Evolutionary conservation across 2,329 filamentous ascomycete genomes (phyloP), one percentile per base, ranked within the genome.

Genomic region (Ophidiomyces ophidiicola): DNA sequence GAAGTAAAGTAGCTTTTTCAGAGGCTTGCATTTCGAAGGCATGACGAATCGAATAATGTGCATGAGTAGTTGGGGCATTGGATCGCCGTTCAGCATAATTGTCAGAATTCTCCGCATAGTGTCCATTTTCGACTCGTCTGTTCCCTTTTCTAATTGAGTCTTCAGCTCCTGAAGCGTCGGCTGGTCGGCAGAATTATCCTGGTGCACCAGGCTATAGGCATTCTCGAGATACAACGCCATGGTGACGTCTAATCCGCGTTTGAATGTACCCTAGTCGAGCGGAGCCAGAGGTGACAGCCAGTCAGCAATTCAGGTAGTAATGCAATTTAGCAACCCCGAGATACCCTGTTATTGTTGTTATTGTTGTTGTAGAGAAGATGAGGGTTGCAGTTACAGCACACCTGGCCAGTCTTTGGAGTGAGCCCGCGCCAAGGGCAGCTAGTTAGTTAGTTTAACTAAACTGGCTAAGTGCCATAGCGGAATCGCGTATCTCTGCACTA

Each of bases 11-110:
- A 98, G 74, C 70, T 98, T 98, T 76, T 98, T 98, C 54, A 98
- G 70, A 29, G 81, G 70, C 69, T 98, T 98, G 64, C 82, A 85
- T 69, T 92, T 94, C 47, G 86, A 94, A 10, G 90, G 90, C 90
- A 98, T 98, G 53, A 98, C 87, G 61, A 98, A 98, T 61, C 90
- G 85, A 62, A 98, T 98, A 57, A 98, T 98, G 68, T 96, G 90
- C 90, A 98, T 98, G 53, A 98, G 78, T 14, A 98, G 72, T 51
- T 86, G 80, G 18, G 87, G 82, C 80, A 98, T 90, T 28, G 90
- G 80, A 58, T 98, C 88, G 51, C 90, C 90, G 61, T 96, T 96
- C 56, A 98, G 76, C 90, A 98, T 96, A 58, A 94, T 78, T 47
- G 84, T 93, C 58, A 96, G 69, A 60, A 98, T 86, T 68, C 78